These are phyloP conservation scores for Lenzites betulinus DNA, from an alignment of 768 basidiomycete species.

Conservation along the genomic window DNA sequence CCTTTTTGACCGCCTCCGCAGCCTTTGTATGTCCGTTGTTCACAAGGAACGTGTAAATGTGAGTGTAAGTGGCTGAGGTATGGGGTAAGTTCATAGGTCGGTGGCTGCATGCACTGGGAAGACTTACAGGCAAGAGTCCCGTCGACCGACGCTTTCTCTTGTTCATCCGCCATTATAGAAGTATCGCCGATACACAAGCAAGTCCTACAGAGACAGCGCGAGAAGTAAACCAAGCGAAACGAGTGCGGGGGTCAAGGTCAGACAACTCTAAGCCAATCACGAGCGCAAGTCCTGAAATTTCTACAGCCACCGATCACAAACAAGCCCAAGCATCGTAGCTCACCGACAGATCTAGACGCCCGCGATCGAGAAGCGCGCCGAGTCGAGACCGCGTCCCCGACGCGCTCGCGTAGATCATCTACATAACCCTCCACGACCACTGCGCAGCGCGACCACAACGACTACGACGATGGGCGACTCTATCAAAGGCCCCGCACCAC, in stretches of 20 bases:
- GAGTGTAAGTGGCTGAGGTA: conserved; percentile 65
- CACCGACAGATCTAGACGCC: no score
- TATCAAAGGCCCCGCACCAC: conserved; percentile 77
- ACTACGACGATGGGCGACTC: conserved; percentile 34
- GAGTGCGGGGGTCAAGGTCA: not conserved
- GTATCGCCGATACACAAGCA: not conserved
- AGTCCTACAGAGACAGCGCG: not conserved
- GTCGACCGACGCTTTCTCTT: conserved; percentile 9
- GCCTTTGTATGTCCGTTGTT: conserved; percentile 68
- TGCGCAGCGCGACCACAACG: not conserved
- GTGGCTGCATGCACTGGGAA: not conserved
- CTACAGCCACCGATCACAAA: conserved; percentile 19
- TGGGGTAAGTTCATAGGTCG: not conserved
- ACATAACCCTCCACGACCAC: not conserved
- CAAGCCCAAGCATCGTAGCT: not conserved
- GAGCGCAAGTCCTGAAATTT: conserved; percentile 18
- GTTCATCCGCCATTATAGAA: conserved; percentile 9
- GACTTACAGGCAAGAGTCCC: conserved; percentile 20
- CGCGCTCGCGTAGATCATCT: conserved; percentile 3
- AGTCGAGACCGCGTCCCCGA: not conserved
- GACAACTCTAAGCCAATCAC: conserved; percentile 9
- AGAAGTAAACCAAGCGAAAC: not conserved
- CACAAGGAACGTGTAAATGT: conserved; percentile 73
- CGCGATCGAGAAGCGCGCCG: not conserved
- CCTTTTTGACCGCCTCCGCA: conserved; percentile 73